phyloP scores from a whole-genome alignment of 2,329 filamentous ascomycete species.

The Pseudohalonectria lignicola region DNA sequence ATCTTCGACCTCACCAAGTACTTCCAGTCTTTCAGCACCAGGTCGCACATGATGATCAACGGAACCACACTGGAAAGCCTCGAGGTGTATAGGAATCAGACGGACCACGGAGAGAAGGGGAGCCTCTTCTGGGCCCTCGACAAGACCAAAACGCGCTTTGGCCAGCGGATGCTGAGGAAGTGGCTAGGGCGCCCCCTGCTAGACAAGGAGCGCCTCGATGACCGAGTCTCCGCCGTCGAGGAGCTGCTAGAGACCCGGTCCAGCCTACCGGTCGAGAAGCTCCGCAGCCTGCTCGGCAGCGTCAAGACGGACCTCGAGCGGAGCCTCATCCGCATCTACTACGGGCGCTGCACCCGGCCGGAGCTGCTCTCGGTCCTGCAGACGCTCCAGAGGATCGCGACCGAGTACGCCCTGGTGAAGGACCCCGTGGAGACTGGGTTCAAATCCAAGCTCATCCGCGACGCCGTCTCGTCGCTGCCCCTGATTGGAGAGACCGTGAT shows the following conservation, averaged over 20 bases:
- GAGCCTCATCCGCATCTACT: constrained; percentile 90
- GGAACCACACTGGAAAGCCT: constrained; percentile 89
- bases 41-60: constrained; percentile 92
- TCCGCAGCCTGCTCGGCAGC: constrained; percentile 60
- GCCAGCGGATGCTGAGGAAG: constrained; percentile 76
- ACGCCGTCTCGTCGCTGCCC: constrained; percentile 66
- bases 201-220: constrained; percentile 62
- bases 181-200: constrained; percentile 91
- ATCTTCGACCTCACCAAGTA: constrained; percentile 95
- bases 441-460: constrained; percentile 53
- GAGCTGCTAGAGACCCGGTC: constrained; percentile 66
- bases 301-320: constrained; percentile 81
- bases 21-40: constrained; percentile 88
- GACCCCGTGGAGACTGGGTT: constrained; percentile 60
- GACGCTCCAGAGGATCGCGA: constrained; percentile 70
- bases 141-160: constrained; percentile 82
- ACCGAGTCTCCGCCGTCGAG: constrained; percentile 73
- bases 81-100: constrained; percentile 92
- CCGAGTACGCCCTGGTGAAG: constrained; percentile 61
- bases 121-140: constrained; percentile 95
- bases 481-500: constrained; percentile 63
- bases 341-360: constrained; percentile 85
- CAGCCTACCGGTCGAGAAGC: constrained; percentile 57
- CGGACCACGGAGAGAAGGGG: constrained; percentile 72
- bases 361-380: constrained; percentile 81